A percentile compares a stretch with the other conserved stretches of the same genome.
These are phyloP conservation scores for Bruguiera hainesii DNA, from an alignment of 441 rosid species.

Conservation along the genomic window DNA sequence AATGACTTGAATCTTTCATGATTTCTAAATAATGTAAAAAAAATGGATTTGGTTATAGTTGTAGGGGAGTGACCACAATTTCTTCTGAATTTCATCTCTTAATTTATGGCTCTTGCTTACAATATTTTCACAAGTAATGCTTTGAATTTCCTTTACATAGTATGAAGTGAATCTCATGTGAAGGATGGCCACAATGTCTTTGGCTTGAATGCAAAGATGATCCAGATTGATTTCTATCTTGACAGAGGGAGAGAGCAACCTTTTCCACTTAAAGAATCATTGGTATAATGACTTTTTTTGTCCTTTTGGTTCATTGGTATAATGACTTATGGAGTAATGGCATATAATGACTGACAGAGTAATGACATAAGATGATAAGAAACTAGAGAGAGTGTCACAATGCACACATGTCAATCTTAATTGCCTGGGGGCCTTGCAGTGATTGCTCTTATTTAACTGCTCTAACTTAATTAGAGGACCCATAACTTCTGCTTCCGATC, in stretches of 20 bases:
- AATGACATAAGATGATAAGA: background rate
- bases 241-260: no score
- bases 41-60: background rate
- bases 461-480: background rate
- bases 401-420: slow-evolving; percentile 11
- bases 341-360: background rate
- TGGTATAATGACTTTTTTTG: no score
- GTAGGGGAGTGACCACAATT: background rate
- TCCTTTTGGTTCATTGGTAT: no score
- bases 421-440: slow-evolving; percentile 9
- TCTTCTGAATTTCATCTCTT: slow-evolving; percentile 15
- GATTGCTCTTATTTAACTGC: slow-evolving; percentile 7
- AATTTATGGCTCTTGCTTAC: slow-evolving; percentile 40
- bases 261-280: no score
- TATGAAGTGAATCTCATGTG: slow-evolving; percentile 21
- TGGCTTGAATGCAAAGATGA: slow-evolving; percentile 8
- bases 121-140: slow-evolving; percentile 21
- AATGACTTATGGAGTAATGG: background rate
- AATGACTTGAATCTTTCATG: background rate
- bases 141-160: slow-evolving; percentile 23
- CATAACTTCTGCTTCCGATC: background rate
- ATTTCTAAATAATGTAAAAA: background rate
- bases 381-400: slow-evolving; percentile 10
- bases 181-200: slow-evolving; percentile 18
- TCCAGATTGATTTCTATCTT: slow-evolving; percentile 4